These are phyloP conservation scores for Metschnikowia amazonensis DNA, from an alignment of 805 yeast species.

Conservation along the genomic window DNA sequence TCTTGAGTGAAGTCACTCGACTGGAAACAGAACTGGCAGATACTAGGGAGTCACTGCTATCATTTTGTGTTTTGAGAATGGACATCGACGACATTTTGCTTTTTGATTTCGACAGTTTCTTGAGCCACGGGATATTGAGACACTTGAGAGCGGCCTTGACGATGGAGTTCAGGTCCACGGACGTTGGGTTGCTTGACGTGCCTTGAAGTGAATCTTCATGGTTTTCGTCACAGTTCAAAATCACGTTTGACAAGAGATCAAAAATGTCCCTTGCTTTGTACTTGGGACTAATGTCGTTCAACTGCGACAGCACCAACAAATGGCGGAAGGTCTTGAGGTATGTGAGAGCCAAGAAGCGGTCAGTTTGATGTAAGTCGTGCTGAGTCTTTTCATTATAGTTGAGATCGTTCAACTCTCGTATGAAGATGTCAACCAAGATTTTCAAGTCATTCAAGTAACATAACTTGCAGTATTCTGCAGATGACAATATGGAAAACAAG, in stretches of 20 bases:
- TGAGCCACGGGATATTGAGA: slow-evolving; percentile 33
- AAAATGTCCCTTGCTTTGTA: slow-evolving; percentile 58
- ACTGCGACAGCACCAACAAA: slow-evolving; percentile 60
- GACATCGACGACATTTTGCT: not conserved
- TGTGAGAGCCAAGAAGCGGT: slow-evolving; percentile 43
- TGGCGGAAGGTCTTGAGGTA: slow-evolving; percentile 75
- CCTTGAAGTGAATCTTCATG: not conserved
- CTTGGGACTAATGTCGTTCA: slow-evolving; percentile 42
- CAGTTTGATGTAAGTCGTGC: slow-evolving; percentile 40
- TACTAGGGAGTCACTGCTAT: slow-evolving; percentile 1
- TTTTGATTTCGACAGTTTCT: slow-evolving; percentile 6
- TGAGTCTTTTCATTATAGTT: slow-evolving; percentile 35
- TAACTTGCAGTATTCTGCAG: slow-evolving; percentile 57
- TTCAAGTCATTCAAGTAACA: slow-evolving; percentile 81
- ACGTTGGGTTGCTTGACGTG: not conserved
- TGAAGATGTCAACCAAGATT: slow-evolving; percentile 76
- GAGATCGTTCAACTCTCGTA: slow-evolving; percentile 73
- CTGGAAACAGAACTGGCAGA: not conserved
- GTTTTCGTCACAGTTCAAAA: slow-evolving; percentile 22
- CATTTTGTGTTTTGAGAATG: not conserved
- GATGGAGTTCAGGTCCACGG: slow-evolving; percentile 14
- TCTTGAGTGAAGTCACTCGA: slow-evolving; percentile 5
- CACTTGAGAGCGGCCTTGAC: slow-evolving; percentile 34
- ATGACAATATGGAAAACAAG: slow-evolving; percentile 68
- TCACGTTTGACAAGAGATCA: slow-evolving; percentile 48